Base-by-base conservation (phyloP, 192 early-diverging fungal genomes). In the Podila horticola region DNA sequence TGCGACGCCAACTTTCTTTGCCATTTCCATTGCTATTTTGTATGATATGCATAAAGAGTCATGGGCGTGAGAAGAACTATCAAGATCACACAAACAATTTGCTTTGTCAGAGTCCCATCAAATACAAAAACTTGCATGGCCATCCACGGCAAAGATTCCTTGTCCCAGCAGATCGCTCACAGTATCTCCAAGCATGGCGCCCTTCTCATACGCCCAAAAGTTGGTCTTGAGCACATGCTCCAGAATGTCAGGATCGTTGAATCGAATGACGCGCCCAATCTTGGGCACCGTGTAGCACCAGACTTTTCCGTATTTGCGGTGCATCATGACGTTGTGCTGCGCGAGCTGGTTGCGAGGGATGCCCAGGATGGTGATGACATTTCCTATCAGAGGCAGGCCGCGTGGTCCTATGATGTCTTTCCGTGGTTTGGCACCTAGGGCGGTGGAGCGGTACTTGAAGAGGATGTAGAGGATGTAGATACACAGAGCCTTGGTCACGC, bases 151-250 rank as follows among this genome's bases (percentile, higher is more conserved):
- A 65, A 84, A 84, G 57, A 84, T 84, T 6, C 83, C 83, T 31
- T 58, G 45, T 8, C 77, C 75, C 20, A 84, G 38, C 3, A 79
- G 49, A 5, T 81, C 76, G 15, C 29, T 59, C 11, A 66, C 7
- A 7, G 65, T 62, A 9, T 74, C 52, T n/a, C 66, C 30, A 31
- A 69, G 12, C 2, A 70, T 0, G 3, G 71, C 58, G 0, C 67
- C 69, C 49, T 84, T 84, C 24, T 67, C 62, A 30, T 81, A 84
- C 5, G 74, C 66, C 58, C 70, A 74, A 69, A 81, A 81, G 59
- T 81, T 76, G 29, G 59, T 72, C 64, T 79, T 79, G 19, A 84
- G 62, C 11, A 84, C 69, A 67, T 84, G 69, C 28, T 84, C 83
- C 55, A 84, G 11, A 3, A 67, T 38, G 20, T 59, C 73, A 15